Conservation (phyloP, 2,329 filamentous ascomycete genomes). For the Byssochlamys sp. region DNA sequence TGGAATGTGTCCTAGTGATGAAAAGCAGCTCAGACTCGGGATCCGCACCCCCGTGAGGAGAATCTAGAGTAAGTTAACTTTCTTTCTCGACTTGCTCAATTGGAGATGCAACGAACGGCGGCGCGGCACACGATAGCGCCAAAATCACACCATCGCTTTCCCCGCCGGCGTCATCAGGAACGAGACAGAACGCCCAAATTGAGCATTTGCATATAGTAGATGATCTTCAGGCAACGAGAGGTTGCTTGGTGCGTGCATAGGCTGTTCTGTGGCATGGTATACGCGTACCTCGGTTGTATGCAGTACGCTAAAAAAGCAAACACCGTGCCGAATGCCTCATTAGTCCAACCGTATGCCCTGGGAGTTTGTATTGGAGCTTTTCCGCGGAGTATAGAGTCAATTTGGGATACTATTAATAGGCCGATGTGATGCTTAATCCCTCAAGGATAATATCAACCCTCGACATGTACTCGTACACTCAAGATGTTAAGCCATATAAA, state of each 20-base stretch:
- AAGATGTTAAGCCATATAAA: too few species aligned
- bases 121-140: not conserved
- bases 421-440: too few species aligned
- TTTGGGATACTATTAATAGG: too few species aligned
- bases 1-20: not conserved
- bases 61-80: not conserved
- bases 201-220: not conserved
- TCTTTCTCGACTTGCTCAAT: not conserved
- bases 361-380: too few species aligned
- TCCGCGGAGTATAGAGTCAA: too few species aligned
- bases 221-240: not conserved
- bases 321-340: not conserved
- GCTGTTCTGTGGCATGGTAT: not conserved
- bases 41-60: not conserved
- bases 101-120: not conserved
- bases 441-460: too few species aligned
- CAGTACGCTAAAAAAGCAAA: not conserved
- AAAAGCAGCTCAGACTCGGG: too few species aligned
- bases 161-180: not conserved
- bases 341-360: not conserved
- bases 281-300: not conserved
- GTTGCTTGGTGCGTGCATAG: not conserved
- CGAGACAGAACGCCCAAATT: not conserved
- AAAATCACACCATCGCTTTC: not conserved
- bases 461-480: too few species aligned